phyloP scores from a whole-genome alignment of 257 asterid genomes.

The Solanum virginianum region DNA sequence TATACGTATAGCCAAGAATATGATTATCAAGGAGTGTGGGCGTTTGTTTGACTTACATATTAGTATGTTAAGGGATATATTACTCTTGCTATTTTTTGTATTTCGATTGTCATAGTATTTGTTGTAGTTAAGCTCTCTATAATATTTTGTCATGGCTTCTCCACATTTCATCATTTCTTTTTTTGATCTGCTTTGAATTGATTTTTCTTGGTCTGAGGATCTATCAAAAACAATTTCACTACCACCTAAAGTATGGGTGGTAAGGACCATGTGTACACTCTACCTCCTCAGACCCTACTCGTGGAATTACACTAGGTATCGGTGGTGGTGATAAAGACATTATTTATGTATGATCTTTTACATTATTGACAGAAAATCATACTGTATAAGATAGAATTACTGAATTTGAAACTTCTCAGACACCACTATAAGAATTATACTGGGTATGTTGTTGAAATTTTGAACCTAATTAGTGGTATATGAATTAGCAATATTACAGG shows the following conservation, averaged over 20 bases:
- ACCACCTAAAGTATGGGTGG: background rate
- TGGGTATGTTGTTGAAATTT: background rate
- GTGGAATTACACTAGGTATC: background rate
- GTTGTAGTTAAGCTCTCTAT: background rate
- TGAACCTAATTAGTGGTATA: background rate
- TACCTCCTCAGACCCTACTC: background rate
- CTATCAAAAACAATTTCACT: background rate
- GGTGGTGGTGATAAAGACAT: background rate
- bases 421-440: background rate
- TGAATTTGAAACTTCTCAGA: background rate
- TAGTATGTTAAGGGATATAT: background rate
- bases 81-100: background rate
- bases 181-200: background rate
- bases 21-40: background rate
- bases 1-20: background rate
- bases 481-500: background rate
- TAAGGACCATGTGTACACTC: background rate
- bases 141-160: background rate
- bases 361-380: background rate
- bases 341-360: background rate
- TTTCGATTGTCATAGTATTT: background rate
- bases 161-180: background rate
- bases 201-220: background rate
- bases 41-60: background rate
- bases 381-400: background rate